These are phyloP conservation scores for Hypomontagnella submonticulosa DNA, from an alignment of 495 filamentous ascomycete genomes.

Conservation along the genomic window DNA sequence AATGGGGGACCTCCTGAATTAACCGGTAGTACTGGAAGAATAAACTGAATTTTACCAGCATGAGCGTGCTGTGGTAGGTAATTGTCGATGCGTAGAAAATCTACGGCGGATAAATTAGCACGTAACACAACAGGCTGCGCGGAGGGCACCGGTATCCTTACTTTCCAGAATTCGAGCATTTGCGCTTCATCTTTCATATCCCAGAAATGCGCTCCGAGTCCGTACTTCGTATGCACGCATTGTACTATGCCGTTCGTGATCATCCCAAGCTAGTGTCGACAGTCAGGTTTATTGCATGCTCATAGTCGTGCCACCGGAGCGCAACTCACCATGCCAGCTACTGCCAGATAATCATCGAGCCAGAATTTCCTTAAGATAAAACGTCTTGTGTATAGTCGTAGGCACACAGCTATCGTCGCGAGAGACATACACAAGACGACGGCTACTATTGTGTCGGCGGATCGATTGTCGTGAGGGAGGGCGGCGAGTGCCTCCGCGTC, in stretches of 20 bases:
- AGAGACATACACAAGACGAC: slow-evolving; percentile 28
- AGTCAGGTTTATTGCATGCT: slow-evolving; percentile 15
- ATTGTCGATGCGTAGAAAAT: slow-evolving; percentile 33
- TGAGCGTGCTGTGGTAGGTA: slow-evolving; percentile 26
- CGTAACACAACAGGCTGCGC: neutral
- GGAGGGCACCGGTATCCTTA: slow-evolving; percentile 12
- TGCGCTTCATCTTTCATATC: slow-evolving; percentile 11
- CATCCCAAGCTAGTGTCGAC: slow-evolving; percentile 26
- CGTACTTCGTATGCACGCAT: slow-evolving; percentile 31
- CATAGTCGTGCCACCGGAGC: neutral
- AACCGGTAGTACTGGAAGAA: slow-evolving; percentile 44
- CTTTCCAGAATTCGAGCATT: slow-evolving; percentile 26
- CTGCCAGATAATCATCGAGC: slow-evolving; percentile 37
- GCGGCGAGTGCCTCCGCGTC: neutral
- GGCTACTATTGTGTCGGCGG: slow-evolving; percentile 26
- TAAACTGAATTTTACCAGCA: slow-evolving; percentile 38
- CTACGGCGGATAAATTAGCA: slow-evolving; percentile 28
- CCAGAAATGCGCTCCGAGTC: slow-evolving; percentile 34
- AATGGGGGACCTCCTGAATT: slow-evolving; percentile 40
- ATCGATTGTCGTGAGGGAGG: slow-evolving; percentile 36
- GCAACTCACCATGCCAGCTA: slow-evolving; percentile 35
- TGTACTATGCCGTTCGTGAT: slow-evolving; percentile 35
- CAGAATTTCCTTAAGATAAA: slow-evolving; percentile 31
- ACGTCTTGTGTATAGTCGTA: slow-evolving; percentile 39
- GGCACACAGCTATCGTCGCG: slow-evolving; percentile 30